Evolutionary conservation across 768 basidiomycete genomes (phyloP), one percentile per base, ranked within the genome.

Genomic region (Neoboletus brunneissimus): DNA sequence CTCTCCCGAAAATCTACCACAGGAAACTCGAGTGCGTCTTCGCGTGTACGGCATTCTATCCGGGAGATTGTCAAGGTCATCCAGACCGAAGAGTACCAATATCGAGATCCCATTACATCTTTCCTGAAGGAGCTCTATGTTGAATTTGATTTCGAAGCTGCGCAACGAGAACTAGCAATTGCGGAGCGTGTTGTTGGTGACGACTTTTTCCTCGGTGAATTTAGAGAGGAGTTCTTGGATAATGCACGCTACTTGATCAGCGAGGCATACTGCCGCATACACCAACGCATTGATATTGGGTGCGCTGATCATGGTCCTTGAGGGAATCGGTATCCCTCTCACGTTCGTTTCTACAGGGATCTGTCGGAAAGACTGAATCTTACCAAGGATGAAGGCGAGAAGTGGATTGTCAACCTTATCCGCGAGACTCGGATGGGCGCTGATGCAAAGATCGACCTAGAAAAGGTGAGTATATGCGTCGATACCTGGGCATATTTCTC

Each of bases 351-450:
- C 6, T 44, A 25, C 59, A 94, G 94, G 56, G 93, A 97, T 67
- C 83, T 98, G 13, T 97, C 95, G 10, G 88, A 92, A 66, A 86
- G 96, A 10, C 81, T 98, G 15, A 98, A 98, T 72, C 81, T 98
- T 47, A 87, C 90, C n/a, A 84, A 80, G 41, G 94, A 94, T 61
- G 97, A 98, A 68, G 97, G 96, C 49, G 97, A 99, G 71, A 96
- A 96, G 67, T 99, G 96, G 96, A 96, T 98, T 59, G 97, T 98
- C 66, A 98, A 98, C 77, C 88, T 98, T 58, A 97, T 98, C 66
- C 86, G 97, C 34, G 97, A 98, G 74, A 96, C 95, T 7, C 84
- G 94, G 45, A 93, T 96, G 89, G 93, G 93, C 15, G 88, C 91
- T 1, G 96, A 98, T 64, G 96, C 96, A 50, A 97, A 96, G 77